Evolutionary conservation across 768 basidiomycete species (phyloP), one percentile per base, ranked within the genome.

Genomic region (Udeniomyces megalosporus): DNA sequence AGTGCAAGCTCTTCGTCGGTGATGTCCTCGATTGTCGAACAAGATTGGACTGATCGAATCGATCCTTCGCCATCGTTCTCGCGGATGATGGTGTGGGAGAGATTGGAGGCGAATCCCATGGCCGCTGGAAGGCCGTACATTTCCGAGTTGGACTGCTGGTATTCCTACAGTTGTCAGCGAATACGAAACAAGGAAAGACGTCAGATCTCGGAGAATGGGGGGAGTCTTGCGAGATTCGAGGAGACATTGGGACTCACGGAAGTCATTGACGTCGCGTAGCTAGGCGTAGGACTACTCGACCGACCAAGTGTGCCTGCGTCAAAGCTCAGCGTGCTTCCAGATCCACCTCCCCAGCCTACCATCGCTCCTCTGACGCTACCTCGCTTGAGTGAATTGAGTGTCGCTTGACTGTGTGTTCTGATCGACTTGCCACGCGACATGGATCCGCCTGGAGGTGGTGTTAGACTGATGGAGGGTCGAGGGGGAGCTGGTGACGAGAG

Each of bases 1-100:
- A 97, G 77, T 1, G 93, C 93, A 14, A 99, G 78, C 74, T 95
- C 90, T 73, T 97, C 95, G 68, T 97, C 93, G 7, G 86, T 83
- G 63, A 96, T 88, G 3, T 73, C 69, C 20, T 72, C 74, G 20
- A 68, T 66, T 56, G 88, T 89, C 29, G 84, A 84, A 31, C 71
- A 74, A 4, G 86, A 82, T 44, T 77, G 80, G 22, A 79, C 78
- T 71, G 84, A 88, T 38, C 78, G 76, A 24, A 81, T 69, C 88
- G 56, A 80, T 42, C n/a, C n/a, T 60, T 92, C 88, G 67, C 89
- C 88, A 73, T 96, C 92, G 0, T 87, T 78, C 74, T 97, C 95
- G 26, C 85, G 83, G 69, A 99, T 99, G 71, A 97, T 97, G 3
- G 91, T 90, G 71, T 95, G 86, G 2, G 90, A 88, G 34, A 99